These are phyloP conservation scores for Phyllosticta citribraziliensis DNA, from an alignment of 2,329 filamentous ascomycete species.

Conservation along the genomic window DNA sequence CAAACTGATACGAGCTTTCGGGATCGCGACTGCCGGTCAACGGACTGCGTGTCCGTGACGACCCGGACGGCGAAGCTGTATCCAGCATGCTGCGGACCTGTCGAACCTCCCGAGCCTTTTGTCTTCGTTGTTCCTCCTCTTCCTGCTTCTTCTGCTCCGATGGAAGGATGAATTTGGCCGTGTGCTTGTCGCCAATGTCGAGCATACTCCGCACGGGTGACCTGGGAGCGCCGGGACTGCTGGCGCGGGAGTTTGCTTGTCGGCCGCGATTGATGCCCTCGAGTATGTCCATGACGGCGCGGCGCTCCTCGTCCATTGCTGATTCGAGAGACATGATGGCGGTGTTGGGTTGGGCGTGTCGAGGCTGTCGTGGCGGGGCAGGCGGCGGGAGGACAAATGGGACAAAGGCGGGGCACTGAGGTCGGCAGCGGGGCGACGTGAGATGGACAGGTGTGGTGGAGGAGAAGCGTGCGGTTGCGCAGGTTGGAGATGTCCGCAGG, in stretches of 20 bases:
- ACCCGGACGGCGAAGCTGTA: slow-evolving; percentile 20
- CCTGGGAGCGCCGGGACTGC: slow-evolving; percentile 37
- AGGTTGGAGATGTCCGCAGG: slow-evolving; percentile 7
- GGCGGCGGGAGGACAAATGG: neutral
- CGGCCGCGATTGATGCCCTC: slow-evolving; percentile 34
- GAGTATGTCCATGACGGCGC: slow-evolving; percentile 60
- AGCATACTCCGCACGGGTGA: slow-evolving; percentile 61
- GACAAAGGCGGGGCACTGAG: neutral
- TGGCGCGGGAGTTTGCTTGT: slow-evolving; percentile 37
- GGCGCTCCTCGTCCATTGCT: slow-evolving; percentile 66
- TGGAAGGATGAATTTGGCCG: slow-evolving; percentile 9
- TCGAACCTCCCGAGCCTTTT: neutral
- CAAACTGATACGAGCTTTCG: slow-evolving; percentile 35
- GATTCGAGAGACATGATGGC: slow-evolving; percentile 65
- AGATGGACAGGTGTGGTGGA: neutral
- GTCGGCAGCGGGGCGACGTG: neutral
- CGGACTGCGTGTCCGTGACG: slow-evolving; percentile 25
- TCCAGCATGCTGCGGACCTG: slow-evolving; percentile 29
- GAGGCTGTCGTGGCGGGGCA: neutral
- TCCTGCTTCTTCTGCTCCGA: slow-evolving; percentile 8
- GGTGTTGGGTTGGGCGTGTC: slow-evolving; percentile 2
- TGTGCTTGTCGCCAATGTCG: slow-evolving; percentile 19
- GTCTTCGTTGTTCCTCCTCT: neutral
- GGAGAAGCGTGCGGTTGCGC: slow-evolving; percentile 2
- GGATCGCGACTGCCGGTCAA: slow-evolving; percentile 21